Percentiles rank a stretch among this genome's conserved stretches.
Conservation (phyloP, 495 filamentous ascomycete species). For the Pseudomonodictys pantanalensis region DNA sequence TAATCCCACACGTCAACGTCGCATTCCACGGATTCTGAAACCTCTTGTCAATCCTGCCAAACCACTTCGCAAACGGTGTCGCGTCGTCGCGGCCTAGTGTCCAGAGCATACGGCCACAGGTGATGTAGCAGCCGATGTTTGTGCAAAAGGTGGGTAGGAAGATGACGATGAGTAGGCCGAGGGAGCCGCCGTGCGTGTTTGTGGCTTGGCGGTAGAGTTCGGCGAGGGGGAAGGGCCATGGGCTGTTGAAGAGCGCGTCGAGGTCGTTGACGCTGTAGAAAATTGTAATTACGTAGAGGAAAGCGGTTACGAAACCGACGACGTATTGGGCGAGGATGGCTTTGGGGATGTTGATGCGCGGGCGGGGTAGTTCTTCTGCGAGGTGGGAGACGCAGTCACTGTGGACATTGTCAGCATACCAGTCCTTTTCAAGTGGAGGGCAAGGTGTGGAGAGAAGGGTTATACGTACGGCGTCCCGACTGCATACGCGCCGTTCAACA, state of each 20-base stretch:
- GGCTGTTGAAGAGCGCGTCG: constrained; percentile 52
- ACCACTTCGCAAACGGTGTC: constrained; percentile 51
- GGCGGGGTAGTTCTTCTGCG: constrained; percentile 75
- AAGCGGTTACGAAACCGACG: constrained; percentile 63
- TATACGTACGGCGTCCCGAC: constrained; percentile 72
- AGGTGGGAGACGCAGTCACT: constrained; percentile 63
- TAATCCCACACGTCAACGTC: constrained; percentile 59
- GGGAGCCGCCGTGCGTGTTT: constrained; percentile 52
- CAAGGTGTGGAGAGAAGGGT: constrained; percentile 50
- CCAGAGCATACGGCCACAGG: constrained; percentile 82
- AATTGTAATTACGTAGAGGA: constrained; percentile 70
- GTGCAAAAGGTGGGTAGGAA: constrained; percentile 63
- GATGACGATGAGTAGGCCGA: constrained; percentile 68
- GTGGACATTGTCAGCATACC: not conserved
- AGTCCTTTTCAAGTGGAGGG: not conserved
- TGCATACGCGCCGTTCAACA: constrained; percentile 82
- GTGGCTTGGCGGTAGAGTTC: constrained; percentile 80
- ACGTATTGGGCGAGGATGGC: constrained; percentile 46
- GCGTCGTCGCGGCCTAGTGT: constrained; percentile 73
- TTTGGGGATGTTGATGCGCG: constrained; percentile 61
- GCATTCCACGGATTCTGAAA: constrained; percentile 66
- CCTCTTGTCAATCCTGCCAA: constrained; percentile 49
- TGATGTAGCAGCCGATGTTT: constrained; percentile 66
- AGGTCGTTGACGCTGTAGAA: constrained; percentile 70
- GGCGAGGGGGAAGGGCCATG: constrained; percentile 67